Base-by-base conservation (phyloP, 2,329 filamentous ascomycete species). In the Orbilia oligospora region DNA sequence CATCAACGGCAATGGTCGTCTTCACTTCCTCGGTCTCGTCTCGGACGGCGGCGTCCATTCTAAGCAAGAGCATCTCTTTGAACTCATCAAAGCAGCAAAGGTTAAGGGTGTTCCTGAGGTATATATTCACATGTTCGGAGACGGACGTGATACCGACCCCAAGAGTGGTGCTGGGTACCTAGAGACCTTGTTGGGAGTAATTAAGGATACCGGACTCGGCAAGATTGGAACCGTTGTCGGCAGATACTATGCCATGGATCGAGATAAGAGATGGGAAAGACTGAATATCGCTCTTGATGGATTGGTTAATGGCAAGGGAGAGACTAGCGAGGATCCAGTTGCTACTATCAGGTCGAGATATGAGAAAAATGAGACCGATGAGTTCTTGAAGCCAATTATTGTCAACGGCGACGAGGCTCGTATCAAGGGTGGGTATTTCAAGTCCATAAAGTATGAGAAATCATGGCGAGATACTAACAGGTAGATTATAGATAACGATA, bases 51-150 rank as follows among this genome's bases (percentile, higher is more conserved):
- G 96, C 87, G 96, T 97, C 76, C 96, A 99, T 88, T 91, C 94
- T 81, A 97, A 99, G 87, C 97, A 97, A 87, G 91, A 92, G 80
- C 96, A 99, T 85, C 88, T 99, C 76, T 92, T 96, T 83, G 91
- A 91, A 72, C 90, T 99, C 44, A 89, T 99, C 81, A 90, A 92
- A 85, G 92, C 96, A 44, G 96, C 96, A 83, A 97, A 97, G 88
- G 91, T 93, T 83, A 90, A 93, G 83, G 90, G 90, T 58, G 90
- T 99, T 38, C 93, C 94, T 82, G 88, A 98, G 83, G 94, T 99
- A 83, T 98, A 92, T 87, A 97, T 99, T 84, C 96, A 99, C 89
- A 98, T 98, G 90, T 98, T 99, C 84, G 96, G 93, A 81, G 96
- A 99, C 86, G 96, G 96, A 82, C 93, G 96, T 85, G 96, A 99